Conservation (phyloP, 2,329 filamentous ascomycete species). For the Gnomoniopsis smithogilvyi region DNA sequence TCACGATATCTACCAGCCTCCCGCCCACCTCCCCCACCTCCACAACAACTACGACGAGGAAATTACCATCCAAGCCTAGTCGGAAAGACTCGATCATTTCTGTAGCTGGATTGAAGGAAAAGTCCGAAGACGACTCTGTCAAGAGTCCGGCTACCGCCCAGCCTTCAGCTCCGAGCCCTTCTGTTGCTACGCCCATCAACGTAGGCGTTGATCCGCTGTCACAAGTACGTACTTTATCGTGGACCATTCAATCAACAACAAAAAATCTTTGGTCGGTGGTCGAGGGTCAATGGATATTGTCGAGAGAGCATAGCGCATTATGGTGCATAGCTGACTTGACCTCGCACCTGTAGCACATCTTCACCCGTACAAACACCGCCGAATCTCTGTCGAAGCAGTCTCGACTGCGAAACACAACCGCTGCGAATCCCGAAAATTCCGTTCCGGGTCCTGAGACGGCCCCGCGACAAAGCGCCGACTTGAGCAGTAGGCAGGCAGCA, state of each 20-base stretch:
- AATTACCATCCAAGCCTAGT: background rate
- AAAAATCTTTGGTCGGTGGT: background rate
- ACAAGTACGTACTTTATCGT: slow-evolving; percentile 13
- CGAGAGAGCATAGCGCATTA: background rate
- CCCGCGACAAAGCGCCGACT: slow-evolving; percentile 39
- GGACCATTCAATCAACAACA: background rate
- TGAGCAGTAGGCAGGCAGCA: slow-evolving; percentile 31
- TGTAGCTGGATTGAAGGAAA: slow-evolving; percentile 1
- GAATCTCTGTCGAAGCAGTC: slow-evolving; percentile 48
- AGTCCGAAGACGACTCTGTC: slow-evolving; percentile 2
- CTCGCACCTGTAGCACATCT: slow-evolving; percentile 47
- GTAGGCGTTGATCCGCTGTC: slow-evolving; percentile 17
- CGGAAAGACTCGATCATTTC: slow-evolving; percentile 1
- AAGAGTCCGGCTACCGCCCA: background rate
- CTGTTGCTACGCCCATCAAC: slow-evolving; percentile 1
- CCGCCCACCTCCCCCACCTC: slow-evolving; percentile 5
- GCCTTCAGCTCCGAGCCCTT: background rate
- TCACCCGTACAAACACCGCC: slow-evolving; percentile 65
- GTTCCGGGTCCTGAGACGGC: slow-evolving; percentile 33
- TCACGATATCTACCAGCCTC: slow-evolving; percentile 7
- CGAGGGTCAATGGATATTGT: background rate
- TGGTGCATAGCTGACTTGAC: slow-evolving; percentile 4
- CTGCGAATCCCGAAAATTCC: slow-evolving; percentile 51
- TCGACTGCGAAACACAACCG: slow-evolving; percentile 43
- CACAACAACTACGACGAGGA: background rate